These are phyloP conservation scores for Eutrema heterophyllum DNA, from an alignment of 345 rosid genomes.

Conservation along the genomic window DNA sequence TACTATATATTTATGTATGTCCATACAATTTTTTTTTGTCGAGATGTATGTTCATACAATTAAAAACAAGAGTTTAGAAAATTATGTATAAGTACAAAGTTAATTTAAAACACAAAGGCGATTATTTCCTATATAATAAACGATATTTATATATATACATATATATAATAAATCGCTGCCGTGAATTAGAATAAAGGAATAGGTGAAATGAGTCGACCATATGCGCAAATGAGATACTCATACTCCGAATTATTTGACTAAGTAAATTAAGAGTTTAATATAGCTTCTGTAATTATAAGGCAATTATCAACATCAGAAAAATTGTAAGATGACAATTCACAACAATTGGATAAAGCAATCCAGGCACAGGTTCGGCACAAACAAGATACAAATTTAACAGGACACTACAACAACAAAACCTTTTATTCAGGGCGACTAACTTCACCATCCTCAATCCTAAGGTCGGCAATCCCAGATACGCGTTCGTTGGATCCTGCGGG, in stretches of 20 bases:
- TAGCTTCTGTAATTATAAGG: not conserved
- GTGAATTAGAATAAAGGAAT: not conserved
- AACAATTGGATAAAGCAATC: too few species aligned
- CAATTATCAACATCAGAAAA: too few species aligned
- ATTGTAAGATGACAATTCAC: too few species aligned
- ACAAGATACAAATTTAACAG: too few species aligned
- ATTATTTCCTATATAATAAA: not conserved
- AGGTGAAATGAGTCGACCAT: not conserved
- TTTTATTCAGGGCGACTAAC: too few species aligned
- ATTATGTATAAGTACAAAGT: not conserved
- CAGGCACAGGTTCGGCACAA: too few species aligned
- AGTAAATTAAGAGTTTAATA: not conserved
- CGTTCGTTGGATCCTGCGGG: too few species aligned
- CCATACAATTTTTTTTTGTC: too few species aligned
- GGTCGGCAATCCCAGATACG: too few species aligned
- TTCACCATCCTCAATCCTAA: too few species aligned
- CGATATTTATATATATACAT: not conserved
- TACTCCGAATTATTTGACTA: constrained; percentile 14
- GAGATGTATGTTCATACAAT: not conserved
- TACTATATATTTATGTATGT: not conserved
- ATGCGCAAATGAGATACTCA: not conserved
- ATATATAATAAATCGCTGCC: not conserved
- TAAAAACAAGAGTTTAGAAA: not conserved
- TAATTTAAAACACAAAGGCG: not conserved
- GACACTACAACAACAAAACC: too few species aligned